phyloP scores from a whole-genome alignment of 2,329 filamentous ascomycete genomes.

The Ophiocordyceps unilateralis region DNA sequence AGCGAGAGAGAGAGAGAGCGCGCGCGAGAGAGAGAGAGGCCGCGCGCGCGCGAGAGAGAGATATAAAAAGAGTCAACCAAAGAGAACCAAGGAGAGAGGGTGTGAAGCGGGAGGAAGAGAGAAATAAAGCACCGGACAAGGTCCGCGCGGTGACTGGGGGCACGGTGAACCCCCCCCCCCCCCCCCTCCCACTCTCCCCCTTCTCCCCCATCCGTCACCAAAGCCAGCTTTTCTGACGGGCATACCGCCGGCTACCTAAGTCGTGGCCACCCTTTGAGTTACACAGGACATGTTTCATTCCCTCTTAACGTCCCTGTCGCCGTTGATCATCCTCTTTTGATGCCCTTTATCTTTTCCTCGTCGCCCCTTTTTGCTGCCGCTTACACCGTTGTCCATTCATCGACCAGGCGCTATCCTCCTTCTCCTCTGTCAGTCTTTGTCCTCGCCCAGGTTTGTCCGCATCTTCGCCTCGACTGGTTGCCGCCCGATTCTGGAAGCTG shows the following conservation, averaged over 20 bases:
- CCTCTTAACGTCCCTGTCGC: constrained; percentile 5
- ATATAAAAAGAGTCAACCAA: background rate
- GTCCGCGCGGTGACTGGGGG: background rate
- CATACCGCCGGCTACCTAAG: background rate
- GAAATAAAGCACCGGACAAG: background rate
- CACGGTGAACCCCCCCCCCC: background rate
- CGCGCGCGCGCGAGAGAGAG: background rate
- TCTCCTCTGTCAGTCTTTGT: background rate
- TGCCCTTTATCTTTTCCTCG: constrained; percentile 1
- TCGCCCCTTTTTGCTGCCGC: background rate
- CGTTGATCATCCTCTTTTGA: constrained; percentile 4
- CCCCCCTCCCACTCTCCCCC: background rate
- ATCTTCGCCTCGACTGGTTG: background rate
- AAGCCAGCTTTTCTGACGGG: background rate
- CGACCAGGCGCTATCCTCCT: background rate
- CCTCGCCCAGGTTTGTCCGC: no score
- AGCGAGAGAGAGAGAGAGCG: background rate
- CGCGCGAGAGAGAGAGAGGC: background rate
- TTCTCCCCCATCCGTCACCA: background rate
- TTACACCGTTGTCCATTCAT: background rate
- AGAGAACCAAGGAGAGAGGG: background rate
- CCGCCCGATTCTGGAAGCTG: background rate
- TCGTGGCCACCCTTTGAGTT: constrained; percentile 6
- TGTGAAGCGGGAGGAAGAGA: background rate
- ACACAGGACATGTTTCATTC: constrained; percentile 11